Evolutionary conservation across 2,329 filamentous ascomycete species (phyloP).

Genomic region (Sporothrix schenckii): DNA sequence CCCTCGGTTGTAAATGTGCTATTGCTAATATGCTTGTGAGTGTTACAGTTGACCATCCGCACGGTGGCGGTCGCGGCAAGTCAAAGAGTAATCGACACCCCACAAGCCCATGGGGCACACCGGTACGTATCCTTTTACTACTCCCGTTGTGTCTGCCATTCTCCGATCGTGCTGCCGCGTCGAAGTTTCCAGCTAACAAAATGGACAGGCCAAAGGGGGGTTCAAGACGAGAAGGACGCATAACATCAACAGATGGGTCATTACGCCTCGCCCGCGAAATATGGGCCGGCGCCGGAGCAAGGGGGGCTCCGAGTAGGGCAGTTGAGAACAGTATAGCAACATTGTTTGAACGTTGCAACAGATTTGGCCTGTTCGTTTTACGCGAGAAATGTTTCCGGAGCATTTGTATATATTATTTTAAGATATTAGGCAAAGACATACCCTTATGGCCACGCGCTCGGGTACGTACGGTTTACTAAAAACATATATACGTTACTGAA

Average conservation of each 20-base stretch:
- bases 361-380: background rate
- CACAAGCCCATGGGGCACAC: slow-evolving; percentile 93
- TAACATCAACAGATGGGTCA: slow-evolving; percentile 91
- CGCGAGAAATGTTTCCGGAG: background rate
- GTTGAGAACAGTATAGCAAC: too few relatives aligned
- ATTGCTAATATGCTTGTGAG: slow-evolving; percentile 3
- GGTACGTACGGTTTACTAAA: too few relatives aligned
- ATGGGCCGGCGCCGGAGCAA: slow-evolving; percentile 79
- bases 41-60: slow-evolving; percentile 79
- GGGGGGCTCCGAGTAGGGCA: slow-evolving; percentile 25
- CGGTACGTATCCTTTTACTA: slow-evolving; percentile 60
- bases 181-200: slow-evolving; percentile 40
- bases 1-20: background rate
- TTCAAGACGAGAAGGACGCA: slow-evolving; percentile 90
- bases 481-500: too few relatives aligned
- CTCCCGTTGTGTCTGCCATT: background rate
- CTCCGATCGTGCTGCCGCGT: background rate
- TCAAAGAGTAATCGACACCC: slow-evolving; percentile 97
- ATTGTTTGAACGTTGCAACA: background rate
- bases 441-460: background rate
- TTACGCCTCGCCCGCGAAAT: slow-evolving; percentile 80
- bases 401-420: slow-evolving; percentile 19
- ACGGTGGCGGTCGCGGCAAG: slow-evolving; percentile 98
- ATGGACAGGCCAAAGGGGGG: slow-evolving; percentile 69
- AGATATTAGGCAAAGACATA: background rate